A percentile compares a stretch with the other conserved stretches of the same genome.
phyloP scores from a whole-genome alignment of 495 filamentous ascomycete species.

The Penicillium psychrofluorescens region DNA sequence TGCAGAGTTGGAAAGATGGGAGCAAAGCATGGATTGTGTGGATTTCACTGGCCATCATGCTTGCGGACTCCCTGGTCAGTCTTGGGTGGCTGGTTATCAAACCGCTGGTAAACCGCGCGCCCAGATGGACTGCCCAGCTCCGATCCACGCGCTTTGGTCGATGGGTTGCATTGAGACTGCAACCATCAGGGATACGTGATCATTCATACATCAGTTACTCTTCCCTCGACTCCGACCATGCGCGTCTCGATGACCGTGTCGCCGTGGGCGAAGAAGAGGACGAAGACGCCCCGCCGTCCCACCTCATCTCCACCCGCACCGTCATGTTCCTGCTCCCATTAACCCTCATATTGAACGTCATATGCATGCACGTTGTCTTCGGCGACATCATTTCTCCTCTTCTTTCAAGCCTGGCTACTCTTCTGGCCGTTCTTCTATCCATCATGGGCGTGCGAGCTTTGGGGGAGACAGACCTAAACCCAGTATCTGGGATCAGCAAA shows the following conservation, averaged over 20 bases:
- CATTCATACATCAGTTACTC: conserved; percentile 36
- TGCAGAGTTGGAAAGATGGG: conserved; percentile 80
- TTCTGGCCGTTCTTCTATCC: conserved; percentile 80
- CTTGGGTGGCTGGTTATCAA: conserved; percentile 71
- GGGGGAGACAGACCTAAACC: conserved; percentile 94
- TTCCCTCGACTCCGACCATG: conserved; percentile 18
- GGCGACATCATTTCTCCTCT: conserved; percentile 49
- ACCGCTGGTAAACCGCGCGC: conserved; percentile 42
- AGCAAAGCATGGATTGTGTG: conserved; percentile 99
- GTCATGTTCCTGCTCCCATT: conserved; percentile 68
- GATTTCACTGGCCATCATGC: conserved; percentile 92
- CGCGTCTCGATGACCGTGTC: conserved; percentile 1
- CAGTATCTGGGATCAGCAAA: conserved; percentile 94
- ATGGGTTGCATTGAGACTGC: conserved; percentile 16
- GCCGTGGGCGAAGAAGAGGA: conserved; percentile 27
- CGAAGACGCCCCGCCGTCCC: conserved; percentile 73
- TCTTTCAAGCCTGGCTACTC: conserved; percentile 74
- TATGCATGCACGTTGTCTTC: conserved; percentile 74
- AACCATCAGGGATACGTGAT: conserved; percentile 4
- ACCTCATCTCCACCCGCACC: conserved; percentile 67
- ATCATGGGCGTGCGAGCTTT: conserved; percentile 94
- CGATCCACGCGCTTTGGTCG: conserved; percentile 18
- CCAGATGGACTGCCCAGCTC: conserved; percentile 24
- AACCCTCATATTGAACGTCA: conserved; percentile 72
- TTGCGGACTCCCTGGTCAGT: conserved; percentile 85